Evolutionary conservation across 345 rosid species (phyloP), one percentile per base, ranked within the genome.

Genomic region (Dipteronia sinensis): DNA sequence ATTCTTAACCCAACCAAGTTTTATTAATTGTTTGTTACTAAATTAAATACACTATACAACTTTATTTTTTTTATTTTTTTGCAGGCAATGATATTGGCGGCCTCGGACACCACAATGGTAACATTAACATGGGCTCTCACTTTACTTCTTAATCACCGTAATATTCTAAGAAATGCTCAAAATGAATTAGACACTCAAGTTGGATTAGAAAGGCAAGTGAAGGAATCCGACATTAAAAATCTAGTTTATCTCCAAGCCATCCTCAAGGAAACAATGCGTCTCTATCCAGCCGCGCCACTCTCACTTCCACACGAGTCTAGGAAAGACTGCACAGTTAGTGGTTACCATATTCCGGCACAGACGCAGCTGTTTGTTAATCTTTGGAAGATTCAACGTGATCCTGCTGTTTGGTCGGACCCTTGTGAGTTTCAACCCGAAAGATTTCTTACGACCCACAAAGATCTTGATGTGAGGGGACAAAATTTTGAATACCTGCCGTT

Each of bases 331-430:
- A 47, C 25, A 12, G 27, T 84, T 7, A 38, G 62, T 8, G 84
- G 84, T 8, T 78, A 84, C 61, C 71, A 62, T 19, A 27, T 79
- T 9, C 77, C 82, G n/a, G 51, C 67, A 38, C 77, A 83, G 22
- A 85, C 85, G 0, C 63, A 72, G 6, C 65, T 85, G 40, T 10
- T 79, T 2, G 2, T 77, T 0, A 85, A 82, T 66, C 17, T 63
- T 10, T 75, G 63, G 77, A 85, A 85, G 77, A 69, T 82, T 22
- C 87, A 79, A 0, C 31, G 80, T 3, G 83, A 85, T 58, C 83
- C 82, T 0, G 7, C 42, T 1, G 42, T 74, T 1, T 85, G 87
- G 82, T 10, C 77, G 2, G 53, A 72, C 16, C 87, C 85, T 1
- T 12, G 13, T 3, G 65, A 77, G 73, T 85, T 80, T 61, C 20